Evolutionary conservation across 139 green algal genomes (phyloP), one percentile per base, ranked within the genome.

Genomic region (Micractinium sp.): DNA sequence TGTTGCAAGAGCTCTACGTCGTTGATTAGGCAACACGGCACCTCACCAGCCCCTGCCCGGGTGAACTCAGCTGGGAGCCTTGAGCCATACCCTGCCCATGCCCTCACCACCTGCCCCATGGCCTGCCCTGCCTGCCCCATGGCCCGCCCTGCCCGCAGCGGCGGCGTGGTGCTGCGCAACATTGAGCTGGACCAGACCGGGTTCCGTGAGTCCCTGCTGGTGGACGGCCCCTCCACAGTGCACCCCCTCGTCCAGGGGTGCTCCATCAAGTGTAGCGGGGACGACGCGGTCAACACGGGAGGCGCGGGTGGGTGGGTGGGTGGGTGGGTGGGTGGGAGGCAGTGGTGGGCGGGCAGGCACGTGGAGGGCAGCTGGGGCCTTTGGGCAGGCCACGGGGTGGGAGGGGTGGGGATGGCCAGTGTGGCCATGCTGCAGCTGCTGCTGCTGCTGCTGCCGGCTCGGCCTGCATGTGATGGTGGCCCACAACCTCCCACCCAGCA

Each of bases 161-260:
- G 84, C 69, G 90, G 90, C 19, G 90, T 89, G 41, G 92, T 96
- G 33, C 61, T 97, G 56, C 88, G 89, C 35, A 94, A 94, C 38
- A 29, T 97, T 13, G 89, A 93, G 31, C 38, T 97, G 18, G 94
- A 96, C 91, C 93, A 95, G 85, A 94, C 94, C 4, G 95, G 95
- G 2, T 96, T 95, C 81, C 71, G 90, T 7, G 94, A 96, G 86
- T 74, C 91, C 2, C 5, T 96, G 23, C 56, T 92, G 39, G 85
- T 95, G 9, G 85, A 90, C 13, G 92, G 93, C 9, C 27, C 75
- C 9, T 53, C 80, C n/a, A n/a, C 13, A 20, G 90, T 92, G 0
- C 38, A n/a, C 7, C 92, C 94, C 0, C 63, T 96, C 3, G 88
- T 96, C 20, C 81, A 95, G 74, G 81, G 92, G 67, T 95, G 90